phyloP scores from a whole-genome alignment of 768 basidiomycete genomes.

The Pleurotus pulmonarius region DNA sequence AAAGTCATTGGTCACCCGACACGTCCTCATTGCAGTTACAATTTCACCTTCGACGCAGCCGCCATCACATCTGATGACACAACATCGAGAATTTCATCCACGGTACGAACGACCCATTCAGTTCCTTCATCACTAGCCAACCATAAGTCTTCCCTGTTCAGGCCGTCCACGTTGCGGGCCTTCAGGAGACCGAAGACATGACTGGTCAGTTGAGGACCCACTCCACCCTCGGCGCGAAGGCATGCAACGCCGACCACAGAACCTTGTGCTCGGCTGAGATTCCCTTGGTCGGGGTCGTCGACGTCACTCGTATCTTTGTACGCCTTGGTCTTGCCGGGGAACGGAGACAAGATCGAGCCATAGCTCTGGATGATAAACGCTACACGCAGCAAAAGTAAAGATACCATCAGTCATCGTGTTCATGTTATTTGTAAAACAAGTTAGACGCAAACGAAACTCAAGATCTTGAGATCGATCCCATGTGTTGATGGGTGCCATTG shows the following conservation, averaged over 20 bases:
- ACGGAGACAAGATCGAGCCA: slow-evolving; percentile 72
- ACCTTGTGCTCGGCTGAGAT: slow-evolving; percentile 79
- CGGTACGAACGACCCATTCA: slow-evolving; percentile 82
- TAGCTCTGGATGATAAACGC: slow-evolving; percentile 88
- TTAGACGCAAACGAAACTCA: background rate
- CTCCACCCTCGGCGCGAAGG: slow-evolving; percentile 78
- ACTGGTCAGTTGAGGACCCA: slow-evolving; percentile 83
- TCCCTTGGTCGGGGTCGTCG: slow-evolving; percentile 65
- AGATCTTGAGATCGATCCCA: slow-evolving; percentile 2
- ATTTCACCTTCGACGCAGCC: slow-evolving; percentile 9
- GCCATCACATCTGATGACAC: slow-evolving; percentile 45
- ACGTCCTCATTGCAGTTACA: slow-evolving; percentile 15
- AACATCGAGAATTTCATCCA: slow-evolving; percentile 78
- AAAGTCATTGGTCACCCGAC: slow-evolving; percentile 35
- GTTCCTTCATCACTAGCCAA: slow-evolving; percentile 82
- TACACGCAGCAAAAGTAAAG: slow-evolving; percentile 30
- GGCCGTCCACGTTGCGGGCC: slow-evolving; percentile 57
- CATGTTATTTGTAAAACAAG: slow-evolving; percentile 5
- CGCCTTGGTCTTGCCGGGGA: slow-evolving; percentile 52
- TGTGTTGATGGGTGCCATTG: background rate
- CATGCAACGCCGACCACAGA: slow-evolving; percentile 84
- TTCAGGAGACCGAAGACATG: slow-evolving; percentile 91
- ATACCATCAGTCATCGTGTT: background rate
- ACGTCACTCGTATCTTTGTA: slow-evolving; percentile 35
- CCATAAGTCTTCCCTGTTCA: slow-evolving; percentile 73